phyloP scores from a whole-genome alignment of 495 filamentous ascomycete species.

The Aspergillus saccharolyticus region DNA sequence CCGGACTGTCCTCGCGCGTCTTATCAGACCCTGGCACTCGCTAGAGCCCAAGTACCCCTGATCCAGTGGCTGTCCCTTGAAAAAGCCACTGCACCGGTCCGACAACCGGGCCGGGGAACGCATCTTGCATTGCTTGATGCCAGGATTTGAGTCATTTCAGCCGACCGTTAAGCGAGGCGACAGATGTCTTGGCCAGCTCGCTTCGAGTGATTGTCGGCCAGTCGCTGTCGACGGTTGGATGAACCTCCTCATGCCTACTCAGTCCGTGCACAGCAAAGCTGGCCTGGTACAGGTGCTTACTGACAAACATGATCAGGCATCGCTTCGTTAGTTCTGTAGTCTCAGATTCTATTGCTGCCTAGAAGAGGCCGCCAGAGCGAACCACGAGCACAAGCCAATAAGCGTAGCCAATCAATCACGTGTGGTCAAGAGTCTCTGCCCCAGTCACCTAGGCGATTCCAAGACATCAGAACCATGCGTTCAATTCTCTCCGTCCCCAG shows the following conservation, averaged over 20 bases:
- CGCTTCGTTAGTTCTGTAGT: background rate
- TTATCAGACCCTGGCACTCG: background rate
- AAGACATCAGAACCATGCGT: conserved; percentile 6
- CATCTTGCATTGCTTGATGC: background rate
- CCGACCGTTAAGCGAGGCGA: background rate
- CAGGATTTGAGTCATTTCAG: background rate
- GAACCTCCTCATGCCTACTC: too few relatives aligned
- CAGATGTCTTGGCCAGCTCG: background rate
- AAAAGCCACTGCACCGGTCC: background rate
- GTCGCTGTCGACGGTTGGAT: background rate
- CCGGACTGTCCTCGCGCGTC: background rate
- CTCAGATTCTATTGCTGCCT: background rate
- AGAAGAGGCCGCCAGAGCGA: too few relatives aligned
- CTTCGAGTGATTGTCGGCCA: background rate
- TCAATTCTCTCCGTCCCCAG: conserved; percentile 11
- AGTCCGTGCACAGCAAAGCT: background rate
- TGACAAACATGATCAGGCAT: too few relatives aligned
- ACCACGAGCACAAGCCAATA: too few relatives aligned
- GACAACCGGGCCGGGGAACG: background rate
- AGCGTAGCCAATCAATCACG: background rate
- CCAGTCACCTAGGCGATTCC: conserved; percentile 7
- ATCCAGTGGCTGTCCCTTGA: background rate
- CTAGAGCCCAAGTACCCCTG: conserved; percentile 1
- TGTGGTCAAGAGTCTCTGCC: background rate
- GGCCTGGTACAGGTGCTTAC: too few relatives aligned